Conservation (phyloP, 441 rosid species). For the Dalechampia spathulata region DNA sequence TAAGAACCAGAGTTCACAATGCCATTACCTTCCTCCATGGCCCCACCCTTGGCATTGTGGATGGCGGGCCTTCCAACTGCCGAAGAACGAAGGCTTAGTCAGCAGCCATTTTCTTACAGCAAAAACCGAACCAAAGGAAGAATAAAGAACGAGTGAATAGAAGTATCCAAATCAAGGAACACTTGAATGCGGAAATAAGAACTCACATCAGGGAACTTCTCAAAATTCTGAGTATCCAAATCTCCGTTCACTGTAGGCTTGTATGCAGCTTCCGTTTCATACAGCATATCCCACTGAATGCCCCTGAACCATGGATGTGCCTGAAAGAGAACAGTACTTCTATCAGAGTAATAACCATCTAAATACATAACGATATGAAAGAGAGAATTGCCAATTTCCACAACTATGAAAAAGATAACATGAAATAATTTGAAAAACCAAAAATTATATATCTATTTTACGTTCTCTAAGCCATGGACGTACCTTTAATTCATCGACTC, state of each 20-base stretch:
- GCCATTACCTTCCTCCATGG: constrained; percentile 87
- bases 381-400: no score
- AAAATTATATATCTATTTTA: no score
- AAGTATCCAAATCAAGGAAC: background rate
- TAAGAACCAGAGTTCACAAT: background rate
- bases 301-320: constrained; percentile 71
- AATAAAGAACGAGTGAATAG: background rate
- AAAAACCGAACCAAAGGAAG: background rate
- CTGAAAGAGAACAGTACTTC: constrained; percentile 30
- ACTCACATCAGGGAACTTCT: constrained; percentile 93
- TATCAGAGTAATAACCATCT: constrained; percentile 8
- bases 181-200: background rate
- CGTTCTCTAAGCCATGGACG: no score
- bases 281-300: constrained; percentile 72
- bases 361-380: background rate
- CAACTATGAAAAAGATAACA: no score
- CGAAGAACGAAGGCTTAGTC: constrained; percentile 18
- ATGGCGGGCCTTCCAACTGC: constrained; percentile 69
- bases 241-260: constrained; percentile 80
- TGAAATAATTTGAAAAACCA: no score
- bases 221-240: constrained; percentile 91
- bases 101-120: background rate
- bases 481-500: constrained; percentile 89
- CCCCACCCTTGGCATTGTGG: constrained; percentile 64
- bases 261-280: constrained; percentile 79